Percentiles rank a stretch among this genome's conserved stretches.
Conservation (phyloP, 345 rosid genomes). For the Citrus maxima region DNA sequence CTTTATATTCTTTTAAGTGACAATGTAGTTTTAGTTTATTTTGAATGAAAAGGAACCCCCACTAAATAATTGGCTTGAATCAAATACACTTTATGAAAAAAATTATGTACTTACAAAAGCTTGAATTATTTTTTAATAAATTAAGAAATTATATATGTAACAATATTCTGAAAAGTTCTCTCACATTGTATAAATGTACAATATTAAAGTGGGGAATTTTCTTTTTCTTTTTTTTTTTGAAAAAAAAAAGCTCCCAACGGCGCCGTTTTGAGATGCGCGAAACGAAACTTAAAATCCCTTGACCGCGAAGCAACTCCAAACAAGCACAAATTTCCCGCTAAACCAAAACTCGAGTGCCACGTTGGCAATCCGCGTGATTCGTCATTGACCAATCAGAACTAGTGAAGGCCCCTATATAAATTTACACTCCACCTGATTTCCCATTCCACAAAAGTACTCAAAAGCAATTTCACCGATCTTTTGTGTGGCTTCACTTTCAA, state of each 20-base stretch:
- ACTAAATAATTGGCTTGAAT: too few species aligned
- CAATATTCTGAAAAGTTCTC: too few species aligned
- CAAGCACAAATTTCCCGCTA: slow-evolving; percentile 29
- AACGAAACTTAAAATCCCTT: neutral
- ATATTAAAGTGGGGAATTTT: too few species aligned
- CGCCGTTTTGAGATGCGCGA: neutral
- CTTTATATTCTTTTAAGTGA: too few species aligned
- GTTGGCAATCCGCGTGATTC: slow-evolving; percentile 42
- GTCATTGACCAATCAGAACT: slow-evolving; percentile 24
- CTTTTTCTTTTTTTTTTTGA: too few species aligned
- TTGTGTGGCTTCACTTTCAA: neutral
- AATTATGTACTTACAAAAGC: too few species aligned
- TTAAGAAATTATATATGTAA: too few species aligned
- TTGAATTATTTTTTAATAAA: too few species aligned
- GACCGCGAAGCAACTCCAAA: neutral
- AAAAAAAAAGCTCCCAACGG: neutral
- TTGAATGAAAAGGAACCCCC: too few species aligned
- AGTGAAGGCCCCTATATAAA: slow-evolving; percentile 22
- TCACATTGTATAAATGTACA: too few species aligned
- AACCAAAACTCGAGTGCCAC: slow-evolving; percentile 22
- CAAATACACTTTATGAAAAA: too few species aligned
- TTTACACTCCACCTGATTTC: neutral
- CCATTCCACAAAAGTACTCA: neutral
- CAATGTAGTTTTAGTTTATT: too few species aligned
- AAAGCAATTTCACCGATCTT: neutral